These are phyloP conservation scores for Vaccinium corymbosum DNA, from an alignment of 148 eudicot genomes.

Conservation along the genomic window DNA sequence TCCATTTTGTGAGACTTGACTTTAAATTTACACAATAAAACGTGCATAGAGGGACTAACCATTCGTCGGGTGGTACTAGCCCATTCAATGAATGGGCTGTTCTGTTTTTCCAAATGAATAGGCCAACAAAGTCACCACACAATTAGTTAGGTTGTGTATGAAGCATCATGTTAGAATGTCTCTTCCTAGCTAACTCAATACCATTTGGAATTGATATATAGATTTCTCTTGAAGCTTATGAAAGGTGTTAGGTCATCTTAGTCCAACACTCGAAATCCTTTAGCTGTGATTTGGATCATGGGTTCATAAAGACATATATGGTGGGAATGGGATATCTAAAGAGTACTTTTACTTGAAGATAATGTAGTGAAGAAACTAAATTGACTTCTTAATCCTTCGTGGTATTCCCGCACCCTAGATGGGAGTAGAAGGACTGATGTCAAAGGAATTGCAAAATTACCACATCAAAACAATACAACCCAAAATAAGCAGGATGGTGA, in stretches of 20 bases:
- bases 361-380: too few species aligned
- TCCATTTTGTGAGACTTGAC: too few species aligned
- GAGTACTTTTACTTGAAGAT: conserved; percentile 36
- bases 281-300: too few species aligned
- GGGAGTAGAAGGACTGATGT: background rate
- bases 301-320: too few species aligned
- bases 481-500: background rate
- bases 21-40: too few species aligned
- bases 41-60: too few species aligned
- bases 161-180: background rate
- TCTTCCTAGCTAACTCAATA: too few species aligned
- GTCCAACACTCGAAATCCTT: too few species aligned
- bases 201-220: background rate
- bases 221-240: background rate
- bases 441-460: background rate
- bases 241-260: conserved; percentile 12
- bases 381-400: conserved; percentile 38
- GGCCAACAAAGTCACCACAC: background rate
- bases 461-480: background rate
- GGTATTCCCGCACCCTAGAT: conserved; percentile 88
- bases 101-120: too few species aligned
- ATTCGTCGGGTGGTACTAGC: too few species aligned
- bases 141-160: background rate
- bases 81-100: too few species aligned
- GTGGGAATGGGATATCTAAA: too few species aligned